These are phyloP conservation scores for Ascocoryne sarcoides DNA, from an alignment of 2,329 filamentous ascomycete genomes.

Conservation along the genomic window DNA sequence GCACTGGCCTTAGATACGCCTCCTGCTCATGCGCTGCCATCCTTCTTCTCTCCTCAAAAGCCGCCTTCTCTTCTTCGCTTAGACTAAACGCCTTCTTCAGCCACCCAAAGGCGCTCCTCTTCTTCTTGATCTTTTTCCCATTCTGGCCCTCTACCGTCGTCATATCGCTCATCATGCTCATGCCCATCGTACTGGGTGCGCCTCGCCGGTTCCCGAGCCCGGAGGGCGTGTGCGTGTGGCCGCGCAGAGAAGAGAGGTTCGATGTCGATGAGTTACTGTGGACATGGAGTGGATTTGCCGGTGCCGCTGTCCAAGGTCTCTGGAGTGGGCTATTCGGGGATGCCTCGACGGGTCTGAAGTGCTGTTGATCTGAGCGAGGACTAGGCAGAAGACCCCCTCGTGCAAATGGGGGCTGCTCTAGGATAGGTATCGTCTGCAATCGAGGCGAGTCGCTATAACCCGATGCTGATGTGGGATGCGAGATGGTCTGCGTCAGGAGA, in stretches of 20 bases:
- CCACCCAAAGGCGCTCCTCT: slow-evolving; percentile 60
- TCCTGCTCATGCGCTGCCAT: slow-evolving; percentile 11
- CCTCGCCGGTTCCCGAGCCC: slow-evolving; percentile 14
- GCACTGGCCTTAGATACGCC: slow-evolving; percentile 9
- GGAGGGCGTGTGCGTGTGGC: slow-evolving; percentile 14
- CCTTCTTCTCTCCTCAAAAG: slow-evolving; percentile 46
- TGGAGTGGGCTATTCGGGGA: slow-evolving; percentile 56
- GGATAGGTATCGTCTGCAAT: no score
- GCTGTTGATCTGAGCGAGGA: slow-evolving; percentile 38
- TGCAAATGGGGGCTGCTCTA: no score
- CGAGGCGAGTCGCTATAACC: no score
- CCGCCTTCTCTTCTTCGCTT: slow-evolving; percentile 52
- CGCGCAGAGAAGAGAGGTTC: slow-evolving; percentile 30
- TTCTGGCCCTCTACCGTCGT: slow-evolving; percentile 29
- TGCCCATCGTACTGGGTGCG: slow-evolving; percentile 27
- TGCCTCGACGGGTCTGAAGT: slow-evolving; percentile 53
- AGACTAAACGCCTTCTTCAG: slow-evolving; percentile 59
- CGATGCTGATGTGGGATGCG: no score
- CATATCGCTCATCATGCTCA: slow-evolving; percentile 47
- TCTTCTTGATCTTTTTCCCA: slow-evolving; percentile 47
- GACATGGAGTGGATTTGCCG: slow-evolving; percentile 18
- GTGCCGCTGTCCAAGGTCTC: slow-evolving; percentile 28
- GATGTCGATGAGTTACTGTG: slow-evolving; percentile 38
- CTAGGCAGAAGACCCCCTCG: neutral
- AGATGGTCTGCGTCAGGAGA: neutral